These are phyloP conservation scores for Globisporangium megalacanthum DNA, from an alignment of 352 stramenopile genomes.

Conservation along the genomic window DNA sequence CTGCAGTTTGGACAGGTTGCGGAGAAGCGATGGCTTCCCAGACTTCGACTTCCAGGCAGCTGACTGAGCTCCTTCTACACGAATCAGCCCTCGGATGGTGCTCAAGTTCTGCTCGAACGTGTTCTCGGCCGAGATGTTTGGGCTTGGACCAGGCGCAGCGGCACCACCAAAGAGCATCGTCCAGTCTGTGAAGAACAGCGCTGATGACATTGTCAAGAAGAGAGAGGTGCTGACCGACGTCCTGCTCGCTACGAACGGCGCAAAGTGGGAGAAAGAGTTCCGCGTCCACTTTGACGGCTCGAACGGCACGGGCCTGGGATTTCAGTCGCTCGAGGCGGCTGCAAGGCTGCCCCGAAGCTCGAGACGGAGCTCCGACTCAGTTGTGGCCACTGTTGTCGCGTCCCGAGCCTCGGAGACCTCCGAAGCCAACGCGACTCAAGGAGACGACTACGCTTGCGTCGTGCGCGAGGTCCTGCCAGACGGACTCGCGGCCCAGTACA, in stretches of 20 bases:
- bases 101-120: conserved; percentile 45
- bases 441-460: conserved; percentile 28
- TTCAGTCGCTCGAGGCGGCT: conserved; percentile 15
- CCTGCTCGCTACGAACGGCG: conserved; percentile 13
- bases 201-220: neutral
- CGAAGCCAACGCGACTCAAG: neutral
- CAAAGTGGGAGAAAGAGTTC: conserved; percentile 52
- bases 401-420: neutral
- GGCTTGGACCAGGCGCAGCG: no score
- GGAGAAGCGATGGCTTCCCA: neutral
- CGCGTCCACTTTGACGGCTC: conserved; percentile 47
- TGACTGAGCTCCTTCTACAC: no score
- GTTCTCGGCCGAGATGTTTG: conserved; percentile 10
- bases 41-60: neutral
- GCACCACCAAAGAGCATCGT: conserved; percentile 16
- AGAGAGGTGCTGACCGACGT: conserved; percentile 1
- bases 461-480: conserved; percentile 32
- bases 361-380: neutral
- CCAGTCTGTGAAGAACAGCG: neutral
- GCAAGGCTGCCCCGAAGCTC: no score
- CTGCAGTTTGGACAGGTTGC: no score
- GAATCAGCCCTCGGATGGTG: conserved; percentile 19
- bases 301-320: conserved; percentile 43
- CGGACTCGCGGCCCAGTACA: conserved; percentile 50
- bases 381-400: conserved; percentile 4